Evolutionary conservation across 805 yeast genomes (phyloP).

Genomic region (Candida chilensis): DNA sequence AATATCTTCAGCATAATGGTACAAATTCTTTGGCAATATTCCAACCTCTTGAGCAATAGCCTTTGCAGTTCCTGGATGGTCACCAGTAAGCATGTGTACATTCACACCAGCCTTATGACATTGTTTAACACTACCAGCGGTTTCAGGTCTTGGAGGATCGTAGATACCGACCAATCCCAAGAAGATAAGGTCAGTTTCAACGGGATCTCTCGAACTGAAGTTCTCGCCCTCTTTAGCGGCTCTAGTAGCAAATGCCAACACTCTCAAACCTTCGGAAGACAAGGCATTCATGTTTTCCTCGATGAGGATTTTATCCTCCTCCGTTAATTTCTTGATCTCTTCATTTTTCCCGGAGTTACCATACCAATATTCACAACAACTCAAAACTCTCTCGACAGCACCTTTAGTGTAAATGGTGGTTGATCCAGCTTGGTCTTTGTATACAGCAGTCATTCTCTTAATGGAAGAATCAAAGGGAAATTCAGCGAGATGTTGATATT

Average conservation of each 20-base stretch:
- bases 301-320: conserved; percentile 27
- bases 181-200: conserved; percentile 48
- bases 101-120: conserved; percentile 73
- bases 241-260: conserved; percentile 58
- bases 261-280: conserved; percentile 62
- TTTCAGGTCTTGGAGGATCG: conserved; percentile 72
- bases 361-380: conserved; percentile 46
- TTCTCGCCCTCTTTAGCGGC: conserved; percentile 14
- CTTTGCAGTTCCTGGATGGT: conserved; percentile 68
- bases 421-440: conserved; percentile 17
- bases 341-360: conserved; percentile 19
- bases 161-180: conserved; percentile 70
- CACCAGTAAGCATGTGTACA: conserved; percentile 79
- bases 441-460: conserved; percentile 65
- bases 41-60: conserved; percentile 82
- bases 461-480: conserved; percentile 70
- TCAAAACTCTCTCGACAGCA: conserved; percentile 64
- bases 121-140: conserved; percentile 50
- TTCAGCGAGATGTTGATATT: conserved; percentile 43
- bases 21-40: conserved; percentile 54
- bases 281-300: conserved; percentile 49
- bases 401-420: conserved; percentile 51
- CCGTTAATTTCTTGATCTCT: conserved; percentile 22
- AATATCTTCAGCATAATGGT: conserved; percentile 46
- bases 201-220: conserved; percentile 15